Base-by-base conservation (phyloP, 2,329 filamentous ascomycete species). In the Herpotrichia juniperi region DNA sequence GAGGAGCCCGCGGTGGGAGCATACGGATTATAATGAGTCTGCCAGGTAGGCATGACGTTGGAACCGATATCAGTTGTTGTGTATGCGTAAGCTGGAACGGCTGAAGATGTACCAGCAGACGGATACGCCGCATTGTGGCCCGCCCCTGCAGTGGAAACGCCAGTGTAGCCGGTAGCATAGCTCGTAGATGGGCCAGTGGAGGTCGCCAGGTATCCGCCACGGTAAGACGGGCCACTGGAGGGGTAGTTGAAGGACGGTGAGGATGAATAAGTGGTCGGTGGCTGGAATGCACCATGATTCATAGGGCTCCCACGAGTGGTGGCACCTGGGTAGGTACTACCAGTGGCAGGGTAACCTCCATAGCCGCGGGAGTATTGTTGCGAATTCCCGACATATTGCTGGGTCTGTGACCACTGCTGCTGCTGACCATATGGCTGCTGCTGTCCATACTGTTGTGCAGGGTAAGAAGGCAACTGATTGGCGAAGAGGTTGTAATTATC, bases 241-340 rank as follows among this genome's bases (percentile, higher is more conserved):
- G 61, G 31, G 26, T 48, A 42, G 42, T 66, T 62, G 50, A 66
- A 67, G 10, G 59, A 51, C 12, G 63, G 54, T 2, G 61, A 60
- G n/a, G 58, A 50, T 16, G 59, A 57, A 34, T 65, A 71, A 10
- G 59, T 63, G 14, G 56, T 48, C 1, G 68, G 67, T 3, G 69
- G 67, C 31, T 69, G 71, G 54, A 65, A 70, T 8, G 50, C 63
- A 17, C 62, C 64, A 24, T 63, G 69, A 46, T 68, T 68, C 66
- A 70, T 70, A 1, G 67, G 69, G 25, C 62, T 70, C 8, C 66
- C 65, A 45, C 63, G 65, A 1, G 57, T 56, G 14, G 57, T 58
- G 8, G 51, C 62, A 17, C 61, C 64, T 1, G 64, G 60, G 25
- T 62, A 66, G 21, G 51, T 45, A 26, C 50, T 56, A 32, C 50